Evolutionary conservation across 495 filamentous ascomycete species (phyloP), one percentile per base, ranked within the genome.

Genomic region (Penicillium tannophilum): DNA sequence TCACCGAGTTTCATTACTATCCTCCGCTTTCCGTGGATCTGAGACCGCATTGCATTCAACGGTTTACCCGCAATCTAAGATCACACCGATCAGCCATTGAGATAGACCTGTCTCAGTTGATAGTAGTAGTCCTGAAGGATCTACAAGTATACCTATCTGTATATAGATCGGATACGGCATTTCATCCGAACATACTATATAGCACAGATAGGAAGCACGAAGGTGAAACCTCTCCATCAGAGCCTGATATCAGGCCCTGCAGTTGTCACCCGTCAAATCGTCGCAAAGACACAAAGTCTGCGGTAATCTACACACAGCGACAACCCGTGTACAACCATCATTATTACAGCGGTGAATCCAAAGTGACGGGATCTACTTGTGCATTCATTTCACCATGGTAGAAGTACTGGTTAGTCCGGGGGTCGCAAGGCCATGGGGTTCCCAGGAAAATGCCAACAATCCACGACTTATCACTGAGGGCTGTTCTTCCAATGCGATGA

Each of bases 251-350:
- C 47, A 67, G 36, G 36, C 28, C 55, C 62, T 76, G 73, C 72
- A 76, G 69, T 56, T 61, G 58, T 60, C 70, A 43, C 69, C 51
- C 43, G 56, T 55, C 51, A 57, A 64, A 47, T 60, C 52, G 54
- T 57, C 62, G 42, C 52, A 47, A 42, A 65, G 42, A 9, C 16
- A 42, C 39, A 52, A 28, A 51, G 45, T 52, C 17, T 44, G 52
- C 61, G 62, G 65, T 68, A 59, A 39, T 68, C 63, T 39, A 68
- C 65, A 64, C 63, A 26, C 67, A 55, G 67, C 55, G 61, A 66
- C 61, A 66, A 66, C 58, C 67, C 67, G 67, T 63, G 67, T 70
- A 64, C 67, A 54, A 70, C 67, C 46, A n/a, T 50, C 16, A 41
- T n/a, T 17, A 5, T 17, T n/a, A 17, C 4, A n/a, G 58, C 67